Conservation (phyloP, 2,329 filamentous ascomycete species). For the Orbilia ellipsospora region DNA sequence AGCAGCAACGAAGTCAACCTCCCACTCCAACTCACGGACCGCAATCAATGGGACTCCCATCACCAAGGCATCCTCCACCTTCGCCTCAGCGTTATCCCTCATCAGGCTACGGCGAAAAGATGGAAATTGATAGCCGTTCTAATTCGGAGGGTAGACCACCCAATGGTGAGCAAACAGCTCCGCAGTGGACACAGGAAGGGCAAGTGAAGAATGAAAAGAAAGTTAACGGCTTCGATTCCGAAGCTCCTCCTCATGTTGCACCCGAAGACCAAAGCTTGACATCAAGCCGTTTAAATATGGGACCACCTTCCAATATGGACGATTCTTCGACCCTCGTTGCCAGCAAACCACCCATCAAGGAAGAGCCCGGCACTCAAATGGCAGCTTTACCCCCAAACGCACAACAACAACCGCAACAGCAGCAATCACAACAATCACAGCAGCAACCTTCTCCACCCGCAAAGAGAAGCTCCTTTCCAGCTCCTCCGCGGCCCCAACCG, state of each 20-base stretch:
- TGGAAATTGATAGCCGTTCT: conserved; percentile 49
- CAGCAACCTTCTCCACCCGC: conserved; percentile 39
- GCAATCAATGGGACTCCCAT: conserved; percentile 35
- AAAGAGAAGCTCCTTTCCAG: conserved; percentile 46
- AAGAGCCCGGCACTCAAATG: conserved; percentile 44
- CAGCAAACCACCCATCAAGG: conserved; percentile 39
- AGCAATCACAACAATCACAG: conserved; percentile 24
- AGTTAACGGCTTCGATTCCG: conserved; percentile 44
- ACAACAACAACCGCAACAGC: conserved; percentile 38
- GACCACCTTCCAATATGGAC: conserved; percentile 48
- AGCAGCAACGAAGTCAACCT: conserved; percentile 37
- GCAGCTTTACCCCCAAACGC: conserved; percentile 20
- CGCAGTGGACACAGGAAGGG: conserved; percentile 47
- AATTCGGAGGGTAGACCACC: conserved; percentile 39
- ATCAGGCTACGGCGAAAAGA: conserved; percentile 39
- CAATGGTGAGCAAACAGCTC: conserved; percentile 43
- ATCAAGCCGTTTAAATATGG: conserved; percentile 52
- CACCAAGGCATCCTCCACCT: conserved; percentile 42
- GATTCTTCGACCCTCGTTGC: conserved; percentile 22
- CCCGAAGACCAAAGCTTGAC: conserved; percentile 42
- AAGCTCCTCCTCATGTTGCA: conserved; percentile 29
- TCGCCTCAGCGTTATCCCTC: conserved; percentile 48
- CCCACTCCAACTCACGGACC: conserved; percentile 43
- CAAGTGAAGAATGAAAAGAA: conserved; percentile 53
- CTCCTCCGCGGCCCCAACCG: conserved; percentile 42